Conservation (phyloP, 805 yeast species). For the Saturnispora serradocipensis region DNA sequence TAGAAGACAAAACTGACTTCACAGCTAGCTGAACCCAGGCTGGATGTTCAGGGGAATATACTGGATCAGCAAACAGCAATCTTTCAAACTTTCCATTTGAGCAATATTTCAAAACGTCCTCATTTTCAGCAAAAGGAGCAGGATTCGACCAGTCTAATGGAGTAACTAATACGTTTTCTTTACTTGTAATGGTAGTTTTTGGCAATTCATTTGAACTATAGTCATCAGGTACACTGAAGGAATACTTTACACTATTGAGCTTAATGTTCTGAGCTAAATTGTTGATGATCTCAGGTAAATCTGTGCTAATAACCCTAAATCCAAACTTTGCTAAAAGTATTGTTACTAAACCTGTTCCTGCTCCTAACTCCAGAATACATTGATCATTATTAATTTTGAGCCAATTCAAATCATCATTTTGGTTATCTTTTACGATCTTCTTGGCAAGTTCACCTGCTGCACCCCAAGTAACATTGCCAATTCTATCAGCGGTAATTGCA, state of each 20-base stretch:
- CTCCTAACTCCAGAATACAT: constrained; percentile 67
- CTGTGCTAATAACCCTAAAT: constrained; percentile 49
- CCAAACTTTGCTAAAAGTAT: constrained; percentile 55
- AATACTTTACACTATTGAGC: constrained; percentile 34
- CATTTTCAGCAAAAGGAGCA: constrained; percentile 18
- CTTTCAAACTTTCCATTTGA: constrained; percentile 36
- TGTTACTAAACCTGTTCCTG: constrained; percentile 93
- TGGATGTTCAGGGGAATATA: constrained; percentile 80
- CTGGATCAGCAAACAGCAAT: constrained; percentile 76
- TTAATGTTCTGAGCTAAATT: constrained; percentile 54
- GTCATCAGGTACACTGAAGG: not conserved
- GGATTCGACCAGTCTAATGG: constrained; percentile 74
- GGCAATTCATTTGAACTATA: not conserved
- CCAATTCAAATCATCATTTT: not conserved
- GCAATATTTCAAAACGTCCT: constrained; percentile 11
- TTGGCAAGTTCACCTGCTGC: constrained; percentile 66
- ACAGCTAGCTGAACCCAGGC: constrained; percentile 58
- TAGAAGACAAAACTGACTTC: constrained; percentile 31
- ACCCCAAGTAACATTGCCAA: constrained; percentile 96
- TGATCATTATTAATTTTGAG: constrained; percentile 11
- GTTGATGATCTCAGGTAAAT: constrained; percentile 65
- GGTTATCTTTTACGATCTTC: constrained; percentile 31
- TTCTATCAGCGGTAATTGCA: constrained; percentile 71
- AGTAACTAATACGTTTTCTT: constrained; percentile 4
- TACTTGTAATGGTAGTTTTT: constrained; percentile 26